These are phyloP conservation scores for Penicillium sp. DNA, from an alignment of 2,329 filamentous ascomycete genomes.

Conservation along the genomic window DNA sequence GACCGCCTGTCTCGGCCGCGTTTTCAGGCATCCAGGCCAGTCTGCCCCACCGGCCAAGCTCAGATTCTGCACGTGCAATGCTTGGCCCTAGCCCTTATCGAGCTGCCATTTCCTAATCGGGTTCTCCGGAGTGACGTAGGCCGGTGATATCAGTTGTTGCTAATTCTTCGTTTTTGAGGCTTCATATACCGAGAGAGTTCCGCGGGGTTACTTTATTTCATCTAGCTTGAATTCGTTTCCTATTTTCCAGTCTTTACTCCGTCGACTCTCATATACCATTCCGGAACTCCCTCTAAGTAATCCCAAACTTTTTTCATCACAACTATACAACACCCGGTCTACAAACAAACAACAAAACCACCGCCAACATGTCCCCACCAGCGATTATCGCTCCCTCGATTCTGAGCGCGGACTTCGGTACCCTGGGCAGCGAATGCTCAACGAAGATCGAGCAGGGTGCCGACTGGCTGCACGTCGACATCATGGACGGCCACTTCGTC, in stretches of 20 bases:
- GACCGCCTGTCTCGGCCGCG: constrained; percentile 14
- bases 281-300: neutral
- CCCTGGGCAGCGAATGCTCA: constrained; percentile 83
- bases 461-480: constrained; percentile 95
- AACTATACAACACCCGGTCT: constrained; percentile 2
- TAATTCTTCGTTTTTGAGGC: constrained; percentile 9
- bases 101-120: constrained; percentile 23
- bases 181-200: neutral
- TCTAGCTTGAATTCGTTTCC: neutral
- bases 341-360: neutral
- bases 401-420: constrained; percentile 92
- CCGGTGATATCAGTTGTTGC: constrained; percentile 26
- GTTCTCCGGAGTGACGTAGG: constrained; percentile 32
- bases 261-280: neutral
- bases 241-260: constrained; percentile 7
- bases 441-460: constrained; percentile 84
- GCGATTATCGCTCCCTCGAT: constrained; percentile 99
- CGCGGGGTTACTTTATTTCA: neutral
- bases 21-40: constrained; percentile 24
- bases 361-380: constrained; percentile 74
- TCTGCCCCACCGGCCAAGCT: neutral
- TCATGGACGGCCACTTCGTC: constrained; percentile 98
- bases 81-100: constrained; percentile 32
- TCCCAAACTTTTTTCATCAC: constrained; percentile 3
- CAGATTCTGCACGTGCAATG: constrained; percentile 21